Evolutionary conservation across 108 stramenopile species (phyloP).

Genomic region (Discostella pseudostelligera): DNA sequence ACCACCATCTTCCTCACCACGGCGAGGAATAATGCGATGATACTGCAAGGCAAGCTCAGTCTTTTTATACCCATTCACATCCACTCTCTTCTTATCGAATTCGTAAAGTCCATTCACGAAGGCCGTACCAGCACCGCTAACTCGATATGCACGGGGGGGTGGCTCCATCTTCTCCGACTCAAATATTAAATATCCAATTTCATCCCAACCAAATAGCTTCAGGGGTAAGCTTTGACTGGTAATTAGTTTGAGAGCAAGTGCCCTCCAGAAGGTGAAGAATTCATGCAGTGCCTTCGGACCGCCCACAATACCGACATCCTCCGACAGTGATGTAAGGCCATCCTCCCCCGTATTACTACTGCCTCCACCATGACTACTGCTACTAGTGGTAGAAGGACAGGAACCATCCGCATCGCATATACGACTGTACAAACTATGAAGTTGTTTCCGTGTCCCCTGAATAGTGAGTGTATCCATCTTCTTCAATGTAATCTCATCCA

Average conservation of each 20-base stretch:
- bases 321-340: too few relatives aligned
- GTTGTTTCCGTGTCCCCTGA: constrained; percentile 22
- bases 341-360: too few relatives aligned
- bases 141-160: constrained; percentile 67
- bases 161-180: constrained; percentile 60
- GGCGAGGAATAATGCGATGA: constrained; percentile 36
- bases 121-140: constrained; percentile 66
- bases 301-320: background rate
- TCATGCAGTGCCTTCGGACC: constrained; percentile 41
- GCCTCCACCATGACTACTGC: background rate
- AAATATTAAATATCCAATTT: constrained; percentile 69
- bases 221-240: constrained; percentile 74
- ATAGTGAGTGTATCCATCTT: constrained; percentile 59
- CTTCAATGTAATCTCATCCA: constrained; percentile 64
- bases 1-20: background rate
- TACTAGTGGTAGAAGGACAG: background rate
- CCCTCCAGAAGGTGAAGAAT: constrained; percentile 72
- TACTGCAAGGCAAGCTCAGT: constrained; percentile 56
- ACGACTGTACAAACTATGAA: constrained; percentile 48
- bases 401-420: constrained; percentile 14
- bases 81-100: constrained; percentile 50
- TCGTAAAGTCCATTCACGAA: constrained; percentile 84
- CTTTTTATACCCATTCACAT: constrained; percentile 61
- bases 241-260: constrained; percentile 63
- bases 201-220: constrained; percentile 85